phyloP scores from a whole-genome alignment of 2,329 filamentous ascomycete species.

The Alternaria gansuensis region DNA sequence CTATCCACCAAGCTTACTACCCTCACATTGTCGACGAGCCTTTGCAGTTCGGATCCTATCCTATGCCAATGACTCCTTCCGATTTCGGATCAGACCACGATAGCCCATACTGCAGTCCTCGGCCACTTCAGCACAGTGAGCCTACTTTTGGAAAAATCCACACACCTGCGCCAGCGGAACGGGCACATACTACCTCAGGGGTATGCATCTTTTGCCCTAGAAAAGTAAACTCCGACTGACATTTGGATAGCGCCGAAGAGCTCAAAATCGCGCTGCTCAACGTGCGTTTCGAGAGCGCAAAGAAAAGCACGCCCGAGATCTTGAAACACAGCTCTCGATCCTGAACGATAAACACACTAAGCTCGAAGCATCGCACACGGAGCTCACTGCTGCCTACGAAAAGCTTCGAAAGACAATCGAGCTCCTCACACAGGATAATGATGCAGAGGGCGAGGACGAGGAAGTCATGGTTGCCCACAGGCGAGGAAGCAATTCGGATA shows the following conservation, averaged over 20 bases:
- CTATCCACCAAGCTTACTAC: constrained; percentile 46
- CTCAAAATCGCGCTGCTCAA: constrained; percentile 69
- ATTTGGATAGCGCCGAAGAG: constrained; percentile 61
- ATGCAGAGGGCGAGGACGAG: constrained; percentile 43
- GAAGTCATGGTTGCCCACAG: constrained; percentile 32
- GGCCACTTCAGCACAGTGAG: constrained; percentile 39
- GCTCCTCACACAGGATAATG: constrained; percentile 49
- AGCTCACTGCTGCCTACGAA: constrained; percentile 52
- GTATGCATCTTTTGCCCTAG: constrained; percentile 33
- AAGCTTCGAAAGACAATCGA: constrained; percentile 54
- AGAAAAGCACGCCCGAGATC: constrained; percentile 71
- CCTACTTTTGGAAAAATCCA: constrained; percentile 33
- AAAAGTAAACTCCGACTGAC: constrained; percentile 18
- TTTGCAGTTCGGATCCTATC: constrained; percentile 47
- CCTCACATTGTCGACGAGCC: constrained; percentile 46
- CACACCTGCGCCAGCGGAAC: constrained; percentile 37
- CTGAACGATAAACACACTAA: constrained; percentile 65
- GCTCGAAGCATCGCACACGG: constrained; percentile 63
- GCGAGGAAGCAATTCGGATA: constrained; percentile 47
- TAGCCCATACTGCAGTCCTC: constrained; percentile 52
- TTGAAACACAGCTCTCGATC: constrained; percentile 65
- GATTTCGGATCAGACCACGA: constrained; percentile 54
- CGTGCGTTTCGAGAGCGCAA: constrained; percentile 69
- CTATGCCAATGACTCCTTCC: constrained; percentile 52
- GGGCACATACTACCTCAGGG: constrained; percentile 52